Conservation (phyloP, 2,329 filamentous ascomycete genomes). For the Exophiala bonariae region DNA sequence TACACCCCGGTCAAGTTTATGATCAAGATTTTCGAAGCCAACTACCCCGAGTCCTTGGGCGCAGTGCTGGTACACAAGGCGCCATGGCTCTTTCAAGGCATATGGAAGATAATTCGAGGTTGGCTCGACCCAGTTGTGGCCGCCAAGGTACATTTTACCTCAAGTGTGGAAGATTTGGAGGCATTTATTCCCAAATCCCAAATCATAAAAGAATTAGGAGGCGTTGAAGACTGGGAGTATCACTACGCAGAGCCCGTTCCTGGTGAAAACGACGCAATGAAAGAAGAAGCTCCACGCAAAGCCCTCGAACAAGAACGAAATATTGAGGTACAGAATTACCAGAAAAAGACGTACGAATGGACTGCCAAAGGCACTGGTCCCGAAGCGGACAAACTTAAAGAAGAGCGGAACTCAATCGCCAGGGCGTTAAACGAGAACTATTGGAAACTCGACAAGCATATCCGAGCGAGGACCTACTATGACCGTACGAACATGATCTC, state of each 20-base stretch:
- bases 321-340: conserved; percentile 69
- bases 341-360: conserved; percentile 75
- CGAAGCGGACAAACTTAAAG: conserved; percentile 51
- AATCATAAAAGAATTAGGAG: conserved; percentile 81
- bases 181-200: conserved; percentile 69
- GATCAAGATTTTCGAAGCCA: conserved; percentile 99
- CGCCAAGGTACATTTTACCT: conserved; percentile 31
- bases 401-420: conserved; percentile 62
- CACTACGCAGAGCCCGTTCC: conserved; percentile 72
- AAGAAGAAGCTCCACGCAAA: conserved; percentile 65
- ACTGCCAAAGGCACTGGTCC: conserved; percentile 54
- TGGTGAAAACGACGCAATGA: conserved; percentile 76
- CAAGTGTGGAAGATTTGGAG: conserved; percentile 71
- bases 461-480: conserved; percentile 80
- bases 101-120: conserved; percentile 92
- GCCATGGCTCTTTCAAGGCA: conserved; percentile 97
- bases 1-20: conserved; percentile 98
- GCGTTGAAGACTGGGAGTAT: conserved; percentile 82
- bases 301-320: conserved; percentile 64
- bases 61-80: conserved; percentile 91
- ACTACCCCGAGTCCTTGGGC: conserved; percentile 92
- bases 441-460: conserved; percentile 85
- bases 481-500: conserved; percentile 76
- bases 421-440: conserved; percentile 70
- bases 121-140: conserved; percentile 77